These are phyloP conservation scores for Pilatotrama ljubarskyi DNA, from an alignment of 768 basidiomycete species.

Conservation along the genomic window DNA sequence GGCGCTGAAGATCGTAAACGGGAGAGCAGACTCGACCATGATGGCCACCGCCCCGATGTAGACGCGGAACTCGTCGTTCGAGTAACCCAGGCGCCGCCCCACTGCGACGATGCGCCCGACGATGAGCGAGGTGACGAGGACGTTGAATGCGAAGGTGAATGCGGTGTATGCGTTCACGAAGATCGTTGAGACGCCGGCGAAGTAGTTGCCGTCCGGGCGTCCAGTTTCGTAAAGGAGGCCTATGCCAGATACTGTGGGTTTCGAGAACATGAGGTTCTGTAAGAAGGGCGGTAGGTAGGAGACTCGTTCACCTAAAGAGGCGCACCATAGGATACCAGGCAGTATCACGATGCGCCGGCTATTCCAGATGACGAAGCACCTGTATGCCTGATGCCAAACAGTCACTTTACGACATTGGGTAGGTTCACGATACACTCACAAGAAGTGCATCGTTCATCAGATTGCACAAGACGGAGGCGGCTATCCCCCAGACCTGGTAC, in stretches of 20 bases:
- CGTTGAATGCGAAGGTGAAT: slow-evolving; percentile 39
- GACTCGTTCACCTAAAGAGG: slow-evolving; percentile 5
- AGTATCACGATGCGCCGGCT: background rate
- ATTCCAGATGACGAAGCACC: slow-evolving; percentile 18
- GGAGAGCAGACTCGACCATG: slow-evolving; percentile 41
- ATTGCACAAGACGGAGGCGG: slow-evolving; percentile 26
- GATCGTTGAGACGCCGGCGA: slow-evolving; percentile 36
- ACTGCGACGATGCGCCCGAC: slow-evolving; percentile 35
- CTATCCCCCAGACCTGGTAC: slow-evolving; percentile 32
- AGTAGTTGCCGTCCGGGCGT: slow-evolving; percentile 29
- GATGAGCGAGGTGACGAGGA: slow-evolving; percentile 38
- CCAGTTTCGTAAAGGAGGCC: slow-evolving; percentile 16
- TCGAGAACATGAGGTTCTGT: background rate
- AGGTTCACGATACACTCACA: slow-evolving; percentile 24
- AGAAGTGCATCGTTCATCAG: slow-evolving; percentile 41
- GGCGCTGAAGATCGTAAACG: slow-evolving; percentile 38
- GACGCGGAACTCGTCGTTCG: slow-evolving; percentile 23
- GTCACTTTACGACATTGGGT: no score
- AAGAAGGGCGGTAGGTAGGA: no score
- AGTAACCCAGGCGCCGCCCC: slow-evolving; percentile 29
- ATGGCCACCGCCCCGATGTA: slow-evolving; percentile 38
- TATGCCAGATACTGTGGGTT: slow-evolving; percentile 4
- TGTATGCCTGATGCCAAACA: slow-evolving; percentile 1
- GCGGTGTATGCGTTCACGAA: slow-evolving; percentile 40
- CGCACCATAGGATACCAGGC: slow-evolving; percentile 9